These are phyloP conservation scores for Trichomonascaceae sp. DNA, from an alignment of 1,139 yeast species.

Conservation along the genomic window DNA sequence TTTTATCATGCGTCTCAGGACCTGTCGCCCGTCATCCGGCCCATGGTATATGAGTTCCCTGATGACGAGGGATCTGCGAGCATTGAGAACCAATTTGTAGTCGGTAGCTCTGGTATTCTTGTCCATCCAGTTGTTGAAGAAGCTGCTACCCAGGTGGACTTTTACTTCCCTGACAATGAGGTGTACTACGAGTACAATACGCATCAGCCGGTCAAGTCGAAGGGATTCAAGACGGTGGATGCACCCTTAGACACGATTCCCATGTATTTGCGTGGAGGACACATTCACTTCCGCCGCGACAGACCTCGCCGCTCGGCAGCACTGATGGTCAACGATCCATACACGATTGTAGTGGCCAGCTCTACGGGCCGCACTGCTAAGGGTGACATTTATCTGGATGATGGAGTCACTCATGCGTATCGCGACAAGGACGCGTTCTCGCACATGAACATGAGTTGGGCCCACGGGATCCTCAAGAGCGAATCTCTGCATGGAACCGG, in stretches of 20 bases:
- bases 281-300: conserved; percentile 51
- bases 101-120: conserved; percentile 61
- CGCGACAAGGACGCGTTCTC: conserved; percentile 14
- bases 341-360: conserved; percentile 57
- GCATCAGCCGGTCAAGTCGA: conserved; percentile 31
- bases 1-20: conserved; percentile 48
- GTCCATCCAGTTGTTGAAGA: conserved; percentile 72
- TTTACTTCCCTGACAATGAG: conserved; percentile 55
- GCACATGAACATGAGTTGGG: background rate
- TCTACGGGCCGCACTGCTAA: conserved; percentile 34
- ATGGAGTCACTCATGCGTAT: conserved; percentile 65
- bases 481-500: background rate
- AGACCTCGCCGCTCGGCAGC: conserved; percentile 70
- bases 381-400: conserved; percentile 63
- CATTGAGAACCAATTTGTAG: conserved; percentile 73
- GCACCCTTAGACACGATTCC: conserved; percentile 60
- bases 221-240: conserved; percentile 27
- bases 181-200: conserved; percentile 45
- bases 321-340: conserved; percentile 73
- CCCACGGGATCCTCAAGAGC: background rate
- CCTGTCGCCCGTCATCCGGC: conserved; percentile 66
- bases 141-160: conserved; percentile 31
- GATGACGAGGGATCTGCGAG: conserved; percentile 36
- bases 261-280: conserved; percentile 64
- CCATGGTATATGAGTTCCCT: conserved; percentile 58